These are phyloP conservation scores for Asterophora lycoperdoides DNA, from an alignment of 768 basidiomycete species.

Conservation along the genomic window DNA sequence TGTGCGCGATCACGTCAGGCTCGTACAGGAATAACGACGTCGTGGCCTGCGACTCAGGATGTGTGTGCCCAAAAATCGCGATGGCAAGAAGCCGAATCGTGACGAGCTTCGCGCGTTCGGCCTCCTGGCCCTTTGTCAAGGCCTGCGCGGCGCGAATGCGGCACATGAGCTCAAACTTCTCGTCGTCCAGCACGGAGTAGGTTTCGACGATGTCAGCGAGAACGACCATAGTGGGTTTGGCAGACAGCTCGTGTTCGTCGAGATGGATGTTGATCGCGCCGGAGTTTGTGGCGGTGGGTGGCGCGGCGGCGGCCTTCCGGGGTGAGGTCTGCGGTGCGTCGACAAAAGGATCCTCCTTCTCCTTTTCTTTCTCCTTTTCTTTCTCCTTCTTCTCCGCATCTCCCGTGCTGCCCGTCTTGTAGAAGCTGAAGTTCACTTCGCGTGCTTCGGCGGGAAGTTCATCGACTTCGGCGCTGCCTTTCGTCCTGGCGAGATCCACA, in stretches of 20 bases:
- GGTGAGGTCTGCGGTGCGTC: constrained; percentile 43
- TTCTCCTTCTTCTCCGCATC: constrained; percentile 36
- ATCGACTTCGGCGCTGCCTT: constrained; percentile 49
- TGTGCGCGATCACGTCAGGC: constrained; percentile 83
- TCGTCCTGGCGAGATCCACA: constrained; percentile 61
- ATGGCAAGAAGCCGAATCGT: constrained; percentile 80
- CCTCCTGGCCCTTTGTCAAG: constrained; percentile 52
- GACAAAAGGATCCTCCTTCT: constrained; percentile 36
- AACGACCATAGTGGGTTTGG: constrained; percentile 68
- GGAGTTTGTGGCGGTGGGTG: constrained; percentile 30
- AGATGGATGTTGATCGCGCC: constrained; percentile 62
- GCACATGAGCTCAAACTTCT: constrained; percentile 86
- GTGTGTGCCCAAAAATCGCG: constrained; percentile 87
- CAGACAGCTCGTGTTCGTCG: constrained; percentile 53
- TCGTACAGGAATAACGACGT: constrained; percentile 90
- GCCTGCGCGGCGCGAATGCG: constrained; percentile 79
- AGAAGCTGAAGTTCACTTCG: constrained; percentile 80
- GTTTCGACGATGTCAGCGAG: constrained; percentile 68
- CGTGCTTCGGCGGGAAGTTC: constrained; percentile 67
- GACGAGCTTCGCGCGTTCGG: constrained; percentile 75
- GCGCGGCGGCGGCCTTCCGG: constrained; percentile 38
- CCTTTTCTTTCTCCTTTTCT: constrained; percentile 42
- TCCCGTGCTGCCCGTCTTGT: constrained; percentile 48
- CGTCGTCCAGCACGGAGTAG: constrained; percentile 69
- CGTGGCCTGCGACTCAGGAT: constrained; percentile 72